Conservation (phyloP, 2,329 filamentous ascomycete genomes). For the Phialophora expanda region DNA sequence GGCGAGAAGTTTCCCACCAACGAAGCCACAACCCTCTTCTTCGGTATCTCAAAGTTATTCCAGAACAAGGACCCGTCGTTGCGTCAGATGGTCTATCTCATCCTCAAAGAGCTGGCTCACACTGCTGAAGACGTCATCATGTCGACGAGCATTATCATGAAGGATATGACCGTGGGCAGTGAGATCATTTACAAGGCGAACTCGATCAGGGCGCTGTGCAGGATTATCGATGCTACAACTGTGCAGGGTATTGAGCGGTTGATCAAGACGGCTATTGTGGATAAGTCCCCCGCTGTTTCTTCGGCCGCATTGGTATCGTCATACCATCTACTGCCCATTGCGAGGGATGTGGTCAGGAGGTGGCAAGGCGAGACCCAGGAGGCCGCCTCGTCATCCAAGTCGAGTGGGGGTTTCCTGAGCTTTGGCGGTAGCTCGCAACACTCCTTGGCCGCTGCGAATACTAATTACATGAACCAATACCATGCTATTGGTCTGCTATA, state of each 20-base stretch:
- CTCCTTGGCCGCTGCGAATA: slow-evolving; percentile 74
- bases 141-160: slow-evolving; percentile 99
- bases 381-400: slow-evolving; percentile 87
- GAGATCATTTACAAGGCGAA: slow-evolving; percentile 94
- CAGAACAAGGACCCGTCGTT: slow-evolving; percentile 98
- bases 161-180: slow-evolving; percentile 94
- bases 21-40: slow-evolving; percentile 97
- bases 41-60: slow-evolving; percentile 98
- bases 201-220: slow-evolving; percentile 91
- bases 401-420: slow-evolving; percentile 86
- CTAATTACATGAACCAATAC: slow-evolving; percentile 97
- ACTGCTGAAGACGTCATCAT: slow-evolving; percentile 99
- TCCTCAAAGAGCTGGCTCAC: slow-evolving; percentile 95
- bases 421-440: slow-evolving; percentile 81
- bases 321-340: slow-evolving; percentile 95
- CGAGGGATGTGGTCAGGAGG: slow-evolving; percentile 90
- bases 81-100: slow-evolving; percentile 97
- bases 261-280: slow-evolving; percentile 98
- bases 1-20: slow-evolving; percentile 96
- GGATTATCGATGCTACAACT: slow-evolving; percentile 94
- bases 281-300: slow-evolving; percentile 96
- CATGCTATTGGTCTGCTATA: slow-evolving; percentile 97
- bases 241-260: slow-evolving; percentile 97
- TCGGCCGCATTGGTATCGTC: slow-evolving; percentile 95
- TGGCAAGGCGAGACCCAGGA: slow-evolving; percentile 99